A percentile compares a stretch with the other conserved stretches of the same genome.
Evolutionary conservation across 176 grass and related monocot genomes (phyloP).

Genomic region (Luzula sylvatica): DNA sequence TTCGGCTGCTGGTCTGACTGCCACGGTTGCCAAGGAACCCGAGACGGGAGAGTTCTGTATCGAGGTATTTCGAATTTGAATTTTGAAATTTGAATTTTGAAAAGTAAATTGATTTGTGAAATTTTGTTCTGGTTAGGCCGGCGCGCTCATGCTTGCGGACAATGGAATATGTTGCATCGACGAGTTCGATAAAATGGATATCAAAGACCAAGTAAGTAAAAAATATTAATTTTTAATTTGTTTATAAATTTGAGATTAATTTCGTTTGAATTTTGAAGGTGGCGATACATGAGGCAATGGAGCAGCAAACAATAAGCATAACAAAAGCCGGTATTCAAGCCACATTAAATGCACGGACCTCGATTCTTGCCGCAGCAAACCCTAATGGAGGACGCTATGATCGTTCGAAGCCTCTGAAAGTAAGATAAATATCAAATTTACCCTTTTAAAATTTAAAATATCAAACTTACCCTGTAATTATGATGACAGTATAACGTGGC

Average conservation of each 20-base stretch:
- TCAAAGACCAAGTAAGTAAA: slow-evolving; percentile 65
- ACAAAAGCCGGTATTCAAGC: slow-evolving; percentile 99
- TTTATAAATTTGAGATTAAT: not conserved
- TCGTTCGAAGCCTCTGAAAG: slow-evolving; percentile 91
- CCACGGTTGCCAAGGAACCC: slow-evolving; percentile 93
- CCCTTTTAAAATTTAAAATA: not conserved
- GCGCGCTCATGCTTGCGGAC: slow-evolving; percentile 97
- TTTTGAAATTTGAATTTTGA: not conserved
- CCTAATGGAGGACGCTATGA: slow-evolving; percentile 89
- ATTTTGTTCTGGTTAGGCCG: slow-evolving; percentile 49
- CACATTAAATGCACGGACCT: slow-evolving; percentile 86
- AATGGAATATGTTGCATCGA: slow-evolving; percentile 97
- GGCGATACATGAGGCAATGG: slow-evolving; percentile 99
- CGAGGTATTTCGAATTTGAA: slow-evolving; percentile 45
- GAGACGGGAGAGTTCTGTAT: slow-evolving; percentile 98
- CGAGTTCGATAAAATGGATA: slow-evolving; percentile 99
- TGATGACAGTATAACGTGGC: slow-evolving; percentile 84
- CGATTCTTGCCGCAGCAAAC: slow-evolving; percentile 98
- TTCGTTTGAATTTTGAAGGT: too few species aligned
- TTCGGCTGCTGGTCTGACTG: slow-evolving; percentile 95
- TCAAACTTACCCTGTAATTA: not conserved
- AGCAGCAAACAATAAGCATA: slow-evolving; percentile 99
- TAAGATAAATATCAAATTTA: slow-evolving; percentile 8
- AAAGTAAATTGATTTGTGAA: slow-evolving; percentile 1
- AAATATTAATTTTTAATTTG: not conserved